phyloP scores from a whole-genome alignment of 768 basidiomycete species.

The Clitopilus hobsonii region DNA sequence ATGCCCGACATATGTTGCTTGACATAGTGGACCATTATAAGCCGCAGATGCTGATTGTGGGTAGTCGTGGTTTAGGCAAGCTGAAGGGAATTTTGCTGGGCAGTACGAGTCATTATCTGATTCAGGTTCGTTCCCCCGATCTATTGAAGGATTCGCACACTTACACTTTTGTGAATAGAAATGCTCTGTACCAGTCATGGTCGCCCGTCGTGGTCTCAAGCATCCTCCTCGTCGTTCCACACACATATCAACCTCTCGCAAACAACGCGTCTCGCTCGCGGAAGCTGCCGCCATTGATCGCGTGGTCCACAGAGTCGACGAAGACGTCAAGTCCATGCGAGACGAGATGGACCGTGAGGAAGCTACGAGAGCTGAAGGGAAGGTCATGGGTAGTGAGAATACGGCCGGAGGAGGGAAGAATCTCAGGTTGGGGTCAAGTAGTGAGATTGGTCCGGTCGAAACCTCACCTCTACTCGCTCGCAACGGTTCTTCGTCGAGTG shows the following conservation, averaged over 20 bases:
- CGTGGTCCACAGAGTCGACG: slow-evolving; percentile 80
- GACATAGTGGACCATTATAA: slow-evolving; percentile 85
- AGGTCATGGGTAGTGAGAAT: slow-evolving; percentile 14
- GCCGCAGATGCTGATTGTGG: slow-evolving; percentile 91
- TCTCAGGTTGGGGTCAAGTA: not conserved
- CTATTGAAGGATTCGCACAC: not conserved
- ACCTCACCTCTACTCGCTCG: too few species aligned
- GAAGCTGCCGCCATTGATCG: slow-evolving; percentile 81
- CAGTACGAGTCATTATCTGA: slow-evolving; percentile 92
- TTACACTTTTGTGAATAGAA: slow-evolving; percentile 39
- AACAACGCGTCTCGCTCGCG: slow-evolving; percentile 73
- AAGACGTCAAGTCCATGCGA: slow-evolving; percentile 78
- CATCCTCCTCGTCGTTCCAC: slow-evolving; percentile 78
- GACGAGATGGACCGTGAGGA: slow-evolving; percentile 73
- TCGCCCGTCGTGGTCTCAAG: slow-evolving; percentile 87
- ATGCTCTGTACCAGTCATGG: slow-evolving; percentile 96
- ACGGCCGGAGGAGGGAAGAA: not conserved
- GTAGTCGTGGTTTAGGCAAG: slow-evolving; percentile 85
- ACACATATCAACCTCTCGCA: slow-evolving; percentile 76
- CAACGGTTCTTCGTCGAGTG: not conserved
- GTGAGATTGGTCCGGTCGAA: not conserved
- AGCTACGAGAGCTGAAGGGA: slow-evolving; percentile 34
- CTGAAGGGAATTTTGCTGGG: slow-evolving; percentile 91
- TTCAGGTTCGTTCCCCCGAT: slow-evolving; percentile 47
- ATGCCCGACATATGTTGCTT: slow-evolving; percentile 82